Evolutionary conservation across 306 rosid genomes (phyloP).

Genomic region (Carpinus viminea): DNA sequence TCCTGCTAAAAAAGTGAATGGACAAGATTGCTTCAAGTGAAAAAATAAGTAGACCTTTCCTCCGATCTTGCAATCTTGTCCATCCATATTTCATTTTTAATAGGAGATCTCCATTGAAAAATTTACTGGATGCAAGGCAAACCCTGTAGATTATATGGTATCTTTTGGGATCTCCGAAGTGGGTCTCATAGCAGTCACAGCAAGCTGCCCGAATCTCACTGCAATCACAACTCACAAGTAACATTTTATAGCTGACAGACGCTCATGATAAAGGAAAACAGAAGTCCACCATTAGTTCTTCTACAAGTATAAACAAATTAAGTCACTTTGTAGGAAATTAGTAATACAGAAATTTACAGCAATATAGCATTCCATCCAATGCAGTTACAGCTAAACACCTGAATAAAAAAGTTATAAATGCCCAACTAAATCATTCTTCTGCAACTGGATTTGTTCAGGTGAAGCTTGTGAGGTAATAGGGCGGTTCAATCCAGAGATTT

Average conservation of each 20-base stretch:
- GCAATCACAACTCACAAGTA: no score
- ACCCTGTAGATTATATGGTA: no score
- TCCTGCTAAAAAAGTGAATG: no score
- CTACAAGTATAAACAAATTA: background rate
- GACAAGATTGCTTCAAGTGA: no score
- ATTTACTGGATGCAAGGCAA: no score
- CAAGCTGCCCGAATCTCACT: no score
- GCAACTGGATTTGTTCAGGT: slow-evolving; percentile 38
- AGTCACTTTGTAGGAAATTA: background rate
- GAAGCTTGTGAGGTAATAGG: slow-evolving; percentile 57
- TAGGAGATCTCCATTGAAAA: no score
- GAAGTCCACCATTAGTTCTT: background rate
- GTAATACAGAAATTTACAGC: background rate
- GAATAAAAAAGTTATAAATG: background rate
- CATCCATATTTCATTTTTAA: no score
- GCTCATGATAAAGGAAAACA: background rate
- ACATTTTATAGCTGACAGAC: background rate
- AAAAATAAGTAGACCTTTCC: no score
- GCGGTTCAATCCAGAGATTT: slow-evolving; percentile 84
- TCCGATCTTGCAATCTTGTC: no score
- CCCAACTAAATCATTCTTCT: slow-evolving; percentile 24
- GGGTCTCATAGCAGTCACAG: no score
- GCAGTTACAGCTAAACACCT: background rate
- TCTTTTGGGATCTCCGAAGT: no score
- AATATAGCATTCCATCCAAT: background rate